These are phyloP conservation scores for Cercospora sp. DNA, from an alignment of 2,329 filamentous ascomycete genomes.

Conservation along the genomic window DNA sequence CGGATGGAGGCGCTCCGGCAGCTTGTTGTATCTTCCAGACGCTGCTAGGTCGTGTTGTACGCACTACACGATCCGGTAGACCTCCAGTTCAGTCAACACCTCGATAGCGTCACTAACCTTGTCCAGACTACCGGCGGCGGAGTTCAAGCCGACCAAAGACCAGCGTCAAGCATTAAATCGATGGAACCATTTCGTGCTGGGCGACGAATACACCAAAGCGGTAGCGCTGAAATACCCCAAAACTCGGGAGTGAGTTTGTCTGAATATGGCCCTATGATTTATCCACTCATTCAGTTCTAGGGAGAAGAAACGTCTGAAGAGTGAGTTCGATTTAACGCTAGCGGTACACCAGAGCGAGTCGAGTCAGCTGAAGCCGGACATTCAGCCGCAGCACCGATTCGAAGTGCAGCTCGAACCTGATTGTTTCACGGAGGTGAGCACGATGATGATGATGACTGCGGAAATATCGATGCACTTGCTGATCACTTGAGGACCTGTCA, in stretches of 20 bases:
- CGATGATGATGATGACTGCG: background rate
- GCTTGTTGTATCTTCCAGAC: conserved; percentile 74
- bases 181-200: conserved; percentile 71
- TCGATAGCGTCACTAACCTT: conserved; percentile 3
- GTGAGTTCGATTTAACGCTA: conserved; percentile 65
- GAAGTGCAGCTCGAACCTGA: conserved; percentile 70
- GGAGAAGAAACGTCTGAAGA: conserved; percentile 62
- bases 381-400: conserved; percentile 64
- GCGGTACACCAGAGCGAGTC: conserved; percentile 70
- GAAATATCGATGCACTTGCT: background rate
- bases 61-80: conserved; percentile 73
- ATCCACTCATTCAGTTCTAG: conserved; percentile 34
- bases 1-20: conserved; percentile 69
- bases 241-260: conserved; percentile 59
- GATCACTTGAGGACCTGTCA: background rate
- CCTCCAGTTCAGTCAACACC: background rate
- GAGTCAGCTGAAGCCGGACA: conserved; percentile 48
- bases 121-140: conserved; percentile 60
- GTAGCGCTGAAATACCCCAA: conserved; percentile 65
- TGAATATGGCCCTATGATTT: background rate
- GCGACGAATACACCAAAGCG: conserved; percentile 66
- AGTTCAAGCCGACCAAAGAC: conserved; percentile 67
- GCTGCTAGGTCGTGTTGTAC: conserved; percentile 82
- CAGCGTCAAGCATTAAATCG: conserved; percentile 75
- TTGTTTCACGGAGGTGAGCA: conserved; percentile 58